Conservation (phyloP, 2,329 filamentous ascomycete species). For the Colletotrichum scovillei region DNA sequence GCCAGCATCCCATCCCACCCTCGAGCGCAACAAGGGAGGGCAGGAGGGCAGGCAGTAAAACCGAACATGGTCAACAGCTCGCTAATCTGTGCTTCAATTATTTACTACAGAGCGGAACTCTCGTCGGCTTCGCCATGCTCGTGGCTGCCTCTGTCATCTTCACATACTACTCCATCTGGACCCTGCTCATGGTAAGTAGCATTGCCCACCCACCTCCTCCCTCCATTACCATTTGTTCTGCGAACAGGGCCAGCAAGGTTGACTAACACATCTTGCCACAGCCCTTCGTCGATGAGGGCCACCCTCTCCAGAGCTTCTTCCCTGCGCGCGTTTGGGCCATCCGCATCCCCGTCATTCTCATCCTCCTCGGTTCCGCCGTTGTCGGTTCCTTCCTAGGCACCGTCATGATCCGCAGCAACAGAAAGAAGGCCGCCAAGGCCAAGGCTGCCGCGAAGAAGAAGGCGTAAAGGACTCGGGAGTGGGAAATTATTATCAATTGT, state of each 20-base stretch:
- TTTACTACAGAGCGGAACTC: slow-evolving; percentile 83
- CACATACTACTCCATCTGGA: slow-evolving; percentile 97
- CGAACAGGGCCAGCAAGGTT: slow-evolving; percentile 3
- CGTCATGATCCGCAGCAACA: slow-evolving; percentile 99
- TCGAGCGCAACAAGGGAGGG: slow-evolving; percentile 21
- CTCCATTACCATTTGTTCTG: slow-evolving; percentile 9
- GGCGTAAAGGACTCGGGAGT: slow-evolving; percentile 62
- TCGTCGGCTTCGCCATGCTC: slow-evolving; percentile 75
- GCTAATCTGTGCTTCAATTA: slow-evolving; percentile 15
- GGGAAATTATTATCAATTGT: not conserved
- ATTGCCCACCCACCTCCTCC: slow-evolving; percentile 14
- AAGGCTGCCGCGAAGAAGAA: slow-evolving; percentile 89
- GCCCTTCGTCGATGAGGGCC: slow-evolving; percentile 97
- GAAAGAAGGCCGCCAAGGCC: slow-evolving; percentile 95
- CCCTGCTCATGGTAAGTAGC: slow-evolving; percentile 86
- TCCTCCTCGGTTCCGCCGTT: slow-evolving; percentile 90
- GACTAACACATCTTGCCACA: slow-evolving; percentile 51
- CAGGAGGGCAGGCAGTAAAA: not conserved
- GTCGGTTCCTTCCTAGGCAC: slow-evolving; percentile 95
- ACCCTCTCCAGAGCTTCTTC: slow-evolving; percentile 94
- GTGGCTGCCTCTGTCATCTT: slow-evolving; percentile 73
- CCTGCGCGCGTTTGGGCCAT: slow-evolving; percentile 98
- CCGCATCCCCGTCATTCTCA: slow-evolving; percentile 95
- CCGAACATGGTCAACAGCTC: not conserved
- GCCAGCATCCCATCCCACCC: slow-evolving; percentile 8